Base-by-base conservation (phyloP, 371 early-diverging fungal genomes). In the Zancudomyces culisetae region DNA sequence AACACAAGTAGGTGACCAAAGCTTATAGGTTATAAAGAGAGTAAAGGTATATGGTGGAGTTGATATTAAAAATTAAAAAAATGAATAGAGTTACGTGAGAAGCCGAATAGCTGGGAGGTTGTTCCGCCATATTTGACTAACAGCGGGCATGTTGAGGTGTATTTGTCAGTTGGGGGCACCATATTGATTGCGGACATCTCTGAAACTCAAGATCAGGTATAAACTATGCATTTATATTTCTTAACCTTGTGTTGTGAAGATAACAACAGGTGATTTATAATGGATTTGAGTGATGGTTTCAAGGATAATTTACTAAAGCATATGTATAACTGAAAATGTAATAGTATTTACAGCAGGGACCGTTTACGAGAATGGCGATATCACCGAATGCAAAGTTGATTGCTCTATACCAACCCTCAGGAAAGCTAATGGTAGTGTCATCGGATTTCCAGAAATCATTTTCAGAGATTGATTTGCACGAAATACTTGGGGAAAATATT, bases 361-460 rank as follows among this genome's bases (percentile, higher is more conserved):
- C 97, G 1, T 91, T 89, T 57, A 73, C 74, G 0, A 73, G 77
- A 47, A 89, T 94, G 72, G 71, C 84, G 0, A 76, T 91, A 0
- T 91, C 95, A 1, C 90, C 95, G 2, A 90, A 91, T 64, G 93
- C 90, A 20, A 91, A 87, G 30, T 83, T 86, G 28, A 62, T 92
- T 24, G 90, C 92, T 0, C 62, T 95, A 30, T 87, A 85, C 57
- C 83, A 86, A 0, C 59, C 58, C 2, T n/a, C 24, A 2, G 88
- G 89, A 13, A 75, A 80, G 49, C 60, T 95, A n/a, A 85, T 82
- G 80, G 93, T 97, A 0, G 87, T 92, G 0, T 90, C 97, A 1
- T 77, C 87, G 10, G 93, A 97, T 63, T 97, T 97, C 60, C 84
- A 88, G 65, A 81, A 85, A 56, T 87, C 81, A 45, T 69, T 89